Evolutionary conservation across 805 yeast genomes (phyloP), one percentile per base, ranked within the genome.

Genomic region (Cyberlindnera maclurae): DNA sequence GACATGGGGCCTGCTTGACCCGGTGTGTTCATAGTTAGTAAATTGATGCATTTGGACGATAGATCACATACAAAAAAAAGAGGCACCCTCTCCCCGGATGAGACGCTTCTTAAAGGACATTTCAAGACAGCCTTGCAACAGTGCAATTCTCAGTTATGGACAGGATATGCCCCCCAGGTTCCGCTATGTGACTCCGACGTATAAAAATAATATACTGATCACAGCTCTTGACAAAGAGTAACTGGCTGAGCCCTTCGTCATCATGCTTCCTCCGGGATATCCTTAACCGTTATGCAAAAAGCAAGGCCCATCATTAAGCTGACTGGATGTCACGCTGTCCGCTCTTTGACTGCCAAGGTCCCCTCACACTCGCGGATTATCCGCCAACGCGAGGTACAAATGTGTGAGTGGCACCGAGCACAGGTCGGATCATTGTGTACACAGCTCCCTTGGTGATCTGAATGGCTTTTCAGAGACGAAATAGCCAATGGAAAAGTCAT

Each of bases 1-100:
- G 96, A 61, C 79, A 0, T 48, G 57, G 5, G 83, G 83, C 0
- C 44, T 71, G 12, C 29, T 50, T 12, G 46, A 48, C 37, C 51
- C 55, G 8, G 3, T 54, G 39, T 38, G 57, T 18, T 34, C 36
- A 29, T 36, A 29, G 29, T 26, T 20, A 31, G 17, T 35, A 32
- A 12, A 15, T 17, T 12, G 12, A 31, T 18, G n/a, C 22, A 15
- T 31, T n/a, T 7, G 10, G 20, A 31, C 15, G 16, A 18, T 41
- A 26, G 16, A 26, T 36, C 13, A 34, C 31, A 29, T 22, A 24
- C 26, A 15, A 28, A 35, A 15, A 28, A 35, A 26, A 33, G 32
- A 31, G 31, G 36, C 33, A 37, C 41, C 36, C 34, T 48, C 47
- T 33, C 31, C 44, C 31, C 32, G 41, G 49, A 36, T 39, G 32